Percentiles rank a stretch among this genome's conserved stretches.
These are phyloP conservation scores for Nitzschia putrida DNA, from an alignment of 108 stramenopile genomes.

Conservation along the genomic window DNA sequence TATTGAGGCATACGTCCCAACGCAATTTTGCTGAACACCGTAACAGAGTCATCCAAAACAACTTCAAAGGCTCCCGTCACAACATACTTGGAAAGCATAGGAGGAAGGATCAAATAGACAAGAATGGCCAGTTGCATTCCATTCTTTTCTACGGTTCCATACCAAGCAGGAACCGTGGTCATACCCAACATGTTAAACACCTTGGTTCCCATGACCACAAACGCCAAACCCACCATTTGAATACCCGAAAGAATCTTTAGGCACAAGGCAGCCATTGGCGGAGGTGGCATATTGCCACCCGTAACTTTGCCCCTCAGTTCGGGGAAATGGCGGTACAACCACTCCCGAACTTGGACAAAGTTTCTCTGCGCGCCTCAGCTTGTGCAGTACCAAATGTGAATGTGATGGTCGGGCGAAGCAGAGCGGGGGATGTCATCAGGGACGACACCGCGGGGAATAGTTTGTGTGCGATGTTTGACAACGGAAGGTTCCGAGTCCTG, in stretches of 20 bases:
- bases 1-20: slow-evolving; percentile 61
- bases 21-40: slow-evolving; percentile 60
- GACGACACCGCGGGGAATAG: too few species aligned
- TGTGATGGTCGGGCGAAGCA: slow-evolving; percentile 16
- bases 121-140: slow-evolving; percentile 46
- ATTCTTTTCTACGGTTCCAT: slow-evolving; percentile 51
- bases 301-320: slow-evolving; percentile 56
- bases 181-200: slow-evolving; percentile 48
- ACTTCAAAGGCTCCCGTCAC: slow-evolving; percentile 85
- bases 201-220: slow-evolving; percentile 55
- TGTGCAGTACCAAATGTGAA: slow-evolving; percentile 53
- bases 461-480: too few species aligned
- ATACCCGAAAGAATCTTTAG: slow-evolving; percentile 38
- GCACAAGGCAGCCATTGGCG: slow-evolving; percentile 46
- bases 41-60: slow-evolving; percentile 50
- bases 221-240: slow-evolving; percentile 48
- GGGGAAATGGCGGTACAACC: slow-evolving; percentile 67
- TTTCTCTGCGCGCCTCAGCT: slow-evolving; percentile 87
- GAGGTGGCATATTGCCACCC: slow-evolving; percentile 71
- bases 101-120: slow-evolving; percentile 67
- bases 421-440: too few species aligned
- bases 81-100: slow-evolving; percentile 38
- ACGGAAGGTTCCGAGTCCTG: too few species aligned
- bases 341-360: slow-evolving; percentile 69
- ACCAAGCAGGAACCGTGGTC: slow-evolving; percentile 37